Percentiles rank a stretch among this genome's conserved stretches.
Evolutionary conservation across 805 yeast species (phyloP).

Genomic region (Schizosaccharomyces lindneri): DNA sequence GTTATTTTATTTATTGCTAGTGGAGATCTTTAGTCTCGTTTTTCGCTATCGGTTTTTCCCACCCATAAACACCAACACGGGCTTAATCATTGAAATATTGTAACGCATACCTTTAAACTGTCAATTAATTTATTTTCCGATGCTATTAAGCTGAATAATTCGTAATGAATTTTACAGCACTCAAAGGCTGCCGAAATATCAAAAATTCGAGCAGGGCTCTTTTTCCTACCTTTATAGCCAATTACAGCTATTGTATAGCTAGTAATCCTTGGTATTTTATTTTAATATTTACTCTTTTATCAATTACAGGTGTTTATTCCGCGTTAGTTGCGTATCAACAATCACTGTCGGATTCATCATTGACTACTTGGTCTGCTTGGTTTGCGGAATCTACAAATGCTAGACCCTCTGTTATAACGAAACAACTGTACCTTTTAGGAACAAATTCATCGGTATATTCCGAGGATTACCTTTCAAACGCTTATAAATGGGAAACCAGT

Average conservation of each 20-base stretch:
- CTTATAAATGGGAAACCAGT: background rate
- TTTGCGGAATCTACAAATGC: background rate
- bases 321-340: background rate
- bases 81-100: too few relatives aligned
- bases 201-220: background rate
- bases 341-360: background rate
- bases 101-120: too few relatives aligned
- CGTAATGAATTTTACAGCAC: background rate
- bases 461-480: background rate
- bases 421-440: background rate
- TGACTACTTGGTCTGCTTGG: background rate
- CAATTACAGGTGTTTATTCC: background rate
- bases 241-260: background rate
- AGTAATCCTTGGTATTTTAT: background rate
- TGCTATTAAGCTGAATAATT: background rate
- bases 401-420: background rate
- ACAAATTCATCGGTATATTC: background rate
- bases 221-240: background rate
- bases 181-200: background rate
- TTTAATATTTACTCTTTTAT: background rate
- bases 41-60: too few relatives aligned
- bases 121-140: background rate
- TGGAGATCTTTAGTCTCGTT: too few relatives aligned
- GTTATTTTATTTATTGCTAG: too few relatives aligned
- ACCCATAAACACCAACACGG: too few relatives aligned